Evolutionary conservation across 2,329 filamentous ascomycete genomes (phyloP).

Genomic region (Blastomyces silverae): DNA sequence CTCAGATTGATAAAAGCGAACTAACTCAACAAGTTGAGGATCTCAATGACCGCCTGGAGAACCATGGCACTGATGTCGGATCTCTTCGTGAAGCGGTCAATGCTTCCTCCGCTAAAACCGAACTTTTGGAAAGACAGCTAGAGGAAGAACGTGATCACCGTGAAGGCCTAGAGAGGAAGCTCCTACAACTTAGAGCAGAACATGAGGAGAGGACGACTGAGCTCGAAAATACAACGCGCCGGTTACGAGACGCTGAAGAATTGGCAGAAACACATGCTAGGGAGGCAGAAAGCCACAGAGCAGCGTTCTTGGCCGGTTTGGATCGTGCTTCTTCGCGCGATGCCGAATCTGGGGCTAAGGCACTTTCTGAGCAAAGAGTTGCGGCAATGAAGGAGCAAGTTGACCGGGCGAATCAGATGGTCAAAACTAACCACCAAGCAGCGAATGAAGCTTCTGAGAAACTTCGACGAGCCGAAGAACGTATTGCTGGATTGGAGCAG

Average conservation of each 20-base stretch:
- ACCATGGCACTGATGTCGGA: constrained; percentile 63
- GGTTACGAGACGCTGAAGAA: constrained; percentile 78
- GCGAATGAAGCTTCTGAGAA: constrained; percentile 83
- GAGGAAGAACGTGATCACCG: constrained; percentile 68
- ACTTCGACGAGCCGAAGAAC: constrained; percentile 84
- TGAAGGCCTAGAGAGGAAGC: constrained; percentile 67
- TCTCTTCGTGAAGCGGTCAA: constrained; percentile 70
- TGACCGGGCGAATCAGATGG: constrained; percentile 67
- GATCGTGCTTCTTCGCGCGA: constrained; percentile 58
- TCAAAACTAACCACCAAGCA: constrained; percentile 81
- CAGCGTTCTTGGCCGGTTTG: constrained; percentile 74
- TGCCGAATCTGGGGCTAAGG: constrained; percentile 36
- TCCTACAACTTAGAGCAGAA: constrained; percentile 69
- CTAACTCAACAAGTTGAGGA: constrained; percentile 63
- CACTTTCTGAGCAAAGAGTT: constrained; percentile 55
- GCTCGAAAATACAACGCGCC: constrained; percentile 64
- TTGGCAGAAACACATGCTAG: constrained; percentile 77
- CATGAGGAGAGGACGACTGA: constrained; percentile 75
- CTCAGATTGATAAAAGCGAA: constrained; percentile 82
- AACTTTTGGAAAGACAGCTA: constrained; percentile 70
- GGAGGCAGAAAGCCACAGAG: constrained; percentile 78
- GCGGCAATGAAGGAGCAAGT: constrained; percentile 72
- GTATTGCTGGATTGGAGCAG: constrained; percentile 90
- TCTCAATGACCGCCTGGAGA: constrained; percentile 58
- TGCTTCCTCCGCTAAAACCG: constrained; percentile 69